Base-by-base conservation (phyloP, 2,329 filamentous ascomycete genomes). In the Alternaria angustiovoidea region DNA sequence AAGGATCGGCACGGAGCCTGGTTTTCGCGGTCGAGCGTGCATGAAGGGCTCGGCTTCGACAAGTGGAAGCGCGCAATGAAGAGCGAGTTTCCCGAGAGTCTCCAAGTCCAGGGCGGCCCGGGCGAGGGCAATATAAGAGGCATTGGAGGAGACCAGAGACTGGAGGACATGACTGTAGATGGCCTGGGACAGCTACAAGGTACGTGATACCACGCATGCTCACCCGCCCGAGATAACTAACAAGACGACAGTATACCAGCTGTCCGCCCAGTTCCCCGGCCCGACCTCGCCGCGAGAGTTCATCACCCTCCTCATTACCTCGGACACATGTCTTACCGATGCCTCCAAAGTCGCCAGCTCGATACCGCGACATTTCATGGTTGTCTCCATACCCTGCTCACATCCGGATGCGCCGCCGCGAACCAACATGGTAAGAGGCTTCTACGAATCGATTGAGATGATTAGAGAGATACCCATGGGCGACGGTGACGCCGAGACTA, bases 391-490 rank as follows among this genome's bases (percentile, higher is more conserved):
- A 76, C 94, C 94, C 1, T 91, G 93, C 71, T 79, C 85, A 20
- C 93, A 97, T 75, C 88, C 89, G 0, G 88, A 92, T 59, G 89
- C 91, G 34, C 89, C 89, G 20, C 84, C 85, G 12, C 84, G 90
- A 9, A 81, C 86, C 59, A 92, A 91, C 16, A 94, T 90, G 75
- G 91, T 97, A 49, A 86, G 93, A 41, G 94, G 94, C 3, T 85
- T 89, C 64, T 98, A 97, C 73, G 94, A 97, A 81, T 96, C 92
- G 1, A 90, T 97, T 16, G 94, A 98, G 78, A 85, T 97, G 66
- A 94, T 97, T 58, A 85, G 94, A 51, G 94, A 98, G 78, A 86
- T 97, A 14, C 90, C 89, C 0, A 75, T 88, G 9, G 81, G 68
- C 4, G 72, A 70, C 7, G 69, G 74, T 26, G 82, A 86, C 34